Evolutionary conservation across 2,329 filamentous ascomycete genomes (phyloP), one percentile per base, ranked within the genome.

Genomic region (Sclerotinia spermophila): DNA sequence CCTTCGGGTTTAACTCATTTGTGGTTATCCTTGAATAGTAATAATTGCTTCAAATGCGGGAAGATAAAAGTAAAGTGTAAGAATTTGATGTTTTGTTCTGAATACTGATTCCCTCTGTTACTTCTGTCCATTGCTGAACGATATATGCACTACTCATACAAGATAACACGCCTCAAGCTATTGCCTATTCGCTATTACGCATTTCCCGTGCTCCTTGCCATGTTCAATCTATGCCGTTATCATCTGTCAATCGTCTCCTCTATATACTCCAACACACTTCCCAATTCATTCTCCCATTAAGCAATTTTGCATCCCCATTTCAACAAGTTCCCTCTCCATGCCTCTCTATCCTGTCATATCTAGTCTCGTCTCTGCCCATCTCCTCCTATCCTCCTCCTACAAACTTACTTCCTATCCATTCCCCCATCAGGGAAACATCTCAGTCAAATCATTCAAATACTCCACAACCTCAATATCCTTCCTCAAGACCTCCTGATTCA

Each of bases 381-480:
- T 24, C 48, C 24, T 4, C 11, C n/a, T 19, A 8, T 21, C 19
- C 15, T 27, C 48, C n/a, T 11, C 24, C 33, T 15, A 10, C 8
- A 6, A 11, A 24, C 27, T 7, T 21, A 27, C 24, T 33, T 24
- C 40, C 35, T 15, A 3, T 2, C 40, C 40, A 19, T 7, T 6
- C 13, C 19, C 10, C 53, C 17, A 38, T 68, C 45, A 68, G 15
- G 27, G 55, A 56, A 69, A 69, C 44, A 64, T 67, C 74, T 79
- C 78, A 55, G 79, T 74, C 66, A 80, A 73, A 70, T 79, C 78
- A 74, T 80, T 80, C 71, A 80, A 56, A 67, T 76, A 79, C 72
- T 80, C 78, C 68, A 80, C 78, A 27, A 80, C 72, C 74, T 80
- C 78, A 13, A 80, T 76, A 68, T 76, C 77, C 42, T 76, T 73